These are phyloP conservation scores for Prunus armeniaca DNA, from an alignment of 306 rosid genomes.

Conservation along the genomic window DNA sequence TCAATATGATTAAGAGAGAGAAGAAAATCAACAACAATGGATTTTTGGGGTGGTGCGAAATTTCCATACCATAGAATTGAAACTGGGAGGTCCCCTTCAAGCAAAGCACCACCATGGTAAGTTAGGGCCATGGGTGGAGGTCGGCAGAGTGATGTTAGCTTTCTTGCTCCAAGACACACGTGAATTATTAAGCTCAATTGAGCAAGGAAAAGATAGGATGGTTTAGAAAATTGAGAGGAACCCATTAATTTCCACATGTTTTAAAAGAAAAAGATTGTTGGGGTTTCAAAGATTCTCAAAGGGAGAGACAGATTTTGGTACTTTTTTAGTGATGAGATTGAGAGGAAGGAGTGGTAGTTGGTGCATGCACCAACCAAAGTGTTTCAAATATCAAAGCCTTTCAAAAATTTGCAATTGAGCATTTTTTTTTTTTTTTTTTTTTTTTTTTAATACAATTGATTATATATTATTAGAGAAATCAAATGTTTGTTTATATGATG, in stretches of 20 bases:
- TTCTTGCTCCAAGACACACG: conserved; percentile 26
- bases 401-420: too few relatives aligned
- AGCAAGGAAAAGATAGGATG: background rate
- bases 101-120: conserved; percentile 32
- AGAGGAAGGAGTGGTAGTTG: background rate
- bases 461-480: too few relatives aligned
- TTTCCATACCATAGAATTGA: conserved; percentile 35
- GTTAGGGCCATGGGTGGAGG: conserved; percentile 16
- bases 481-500: too few relatives aligned
- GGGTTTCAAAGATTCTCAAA: background rate
- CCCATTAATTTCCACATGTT: conserved; percentile 6
- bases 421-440: rapidly evolving
- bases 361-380: conserved; percentile 12
- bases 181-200: background rate
- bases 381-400: background rate
- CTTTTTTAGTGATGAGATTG: background rate
- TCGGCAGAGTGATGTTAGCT: conserved; percentile 27
- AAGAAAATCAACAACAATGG: conserved; percentile 29
- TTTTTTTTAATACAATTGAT: too few relatives aligned
- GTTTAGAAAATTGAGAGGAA: conserved; percentile 1
- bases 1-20: conserved; percentile 19
- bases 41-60: conserved; percentile 24
- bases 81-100: conserved; percentile 24
- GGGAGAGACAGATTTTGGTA: background rate
- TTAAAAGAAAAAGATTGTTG: background rate